phyloP scores from a whole-genome alignment of 2,329 filamentous ascomycete species.

The Sporothrix brasiliensis region DNA sequence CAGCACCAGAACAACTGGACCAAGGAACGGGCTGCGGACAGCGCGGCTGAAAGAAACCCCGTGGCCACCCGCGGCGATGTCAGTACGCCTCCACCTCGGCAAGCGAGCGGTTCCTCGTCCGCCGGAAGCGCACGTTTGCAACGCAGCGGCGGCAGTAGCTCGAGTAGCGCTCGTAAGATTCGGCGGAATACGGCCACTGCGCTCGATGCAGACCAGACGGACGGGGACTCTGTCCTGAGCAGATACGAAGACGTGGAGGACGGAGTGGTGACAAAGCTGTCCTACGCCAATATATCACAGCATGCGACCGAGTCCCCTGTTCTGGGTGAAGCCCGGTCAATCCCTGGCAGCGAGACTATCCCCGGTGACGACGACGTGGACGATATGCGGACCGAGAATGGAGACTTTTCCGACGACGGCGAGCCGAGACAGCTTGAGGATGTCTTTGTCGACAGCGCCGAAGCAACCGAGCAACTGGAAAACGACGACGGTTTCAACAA shows the following conservation, averaged over 20 bases:
- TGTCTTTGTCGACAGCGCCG: conserved; percentile 36
- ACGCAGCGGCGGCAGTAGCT: conserved; percentile 30
- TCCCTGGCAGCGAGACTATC: not conserved
- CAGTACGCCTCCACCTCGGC: conserved; percentile 26
- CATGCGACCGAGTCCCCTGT: conserved; percentile 25
- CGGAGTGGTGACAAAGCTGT: conserved; percentile 36
- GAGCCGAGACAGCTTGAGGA: conserved; percentile 41
- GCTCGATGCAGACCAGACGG: conserved; percentile 32
- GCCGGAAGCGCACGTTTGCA: conserved; percentile 10
- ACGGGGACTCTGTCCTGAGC: conserved; percentile 41
- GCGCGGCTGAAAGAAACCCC: conserved; percentile 30
- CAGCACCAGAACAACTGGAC: conserved; percentile 41
- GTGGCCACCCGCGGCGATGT: conserved; percentile 1
- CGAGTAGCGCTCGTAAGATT: conserved; percentile 9
- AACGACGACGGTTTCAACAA: conserved; percentile 35
- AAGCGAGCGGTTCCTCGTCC: not conserved
- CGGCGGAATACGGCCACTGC: not conserved
- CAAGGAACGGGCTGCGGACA: conserved; percentile 39
- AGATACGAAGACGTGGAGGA: conserved; percentile 41
- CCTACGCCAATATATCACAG: conserved; percentile 6
- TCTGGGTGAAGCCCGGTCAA: not conserved
- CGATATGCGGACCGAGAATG: conserved; percentile 49
- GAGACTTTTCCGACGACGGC: conserved; percentile 39
- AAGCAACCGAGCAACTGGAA: conserved; percentile 35
- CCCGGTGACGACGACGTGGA: conserved; percentile 44